Evolutionary conservation across 768 basidiomycete species (phyloP).

Genomic region (Serendipita indica): DNA sequence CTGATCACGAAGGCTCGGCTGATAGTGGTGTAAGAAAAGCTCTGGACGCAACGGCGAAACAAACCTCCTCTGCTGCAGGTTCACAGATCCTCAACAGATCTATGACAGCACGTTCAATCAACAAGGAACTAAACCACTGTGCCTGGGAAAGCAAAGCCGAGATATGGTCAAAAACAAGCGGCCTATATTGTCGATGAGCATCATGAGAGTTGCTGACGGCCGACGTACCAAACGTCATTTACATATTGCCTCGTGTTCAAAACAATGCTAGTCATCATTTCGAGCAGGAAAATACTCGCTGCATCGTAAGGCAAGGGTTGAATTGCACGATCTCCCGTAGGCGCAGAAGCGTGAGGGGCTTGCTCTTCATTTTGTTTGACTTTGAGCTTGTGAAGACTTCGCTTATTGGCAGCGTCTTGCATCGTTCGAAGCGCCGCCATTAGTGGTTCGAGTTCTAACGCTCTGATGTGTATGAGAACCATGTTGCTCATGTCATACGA

Average conservation of each 20-base stretch:
- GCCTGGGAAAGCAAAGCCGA: constrained; percentile 65
- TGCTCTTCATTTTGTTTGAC: constrained; percentile 25
- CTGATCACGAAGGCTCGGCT: constrained; percentile 70
- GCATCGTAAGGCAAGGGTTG: constrained; percentile 77
- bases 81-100: constrained; percentile 72
- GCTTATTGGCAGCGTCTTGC: constrained; percentile 77
- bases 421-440: constrained; percentile 74
- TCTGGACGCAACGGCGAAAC: constrained; percentile 9
- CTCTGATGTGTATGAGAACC: constrained; percentile 29
- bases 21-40: not conserved
- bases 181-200: constrained; percentile 37
- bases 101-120: constrained; percentile 89
- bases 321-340: constrained; percentile 30
- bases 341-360: constrained; percentile 21
- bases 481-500: not conserved
- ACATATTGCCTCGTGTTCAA: constrained; percentile 63
- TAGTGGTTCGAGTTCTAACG: constrained; percentile 64
- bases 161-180: constrained; percentile 85
- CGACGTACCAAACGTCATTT: constrained; percentile 71
- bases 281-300: constrained; percentile 84
- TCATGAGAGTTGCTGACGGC: not conserved
- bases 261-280: constrained; percentile 85
- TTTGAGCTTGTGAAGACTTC: constrained; percentile 63
- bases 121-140: constrained; percentile 68
- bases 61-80: constrained; percentile 64